These are phyloP conservation scores for Cyberlindnera americana DNA, from an alignment of 805 yeast species.

Conservation along the genomic window DNA sequence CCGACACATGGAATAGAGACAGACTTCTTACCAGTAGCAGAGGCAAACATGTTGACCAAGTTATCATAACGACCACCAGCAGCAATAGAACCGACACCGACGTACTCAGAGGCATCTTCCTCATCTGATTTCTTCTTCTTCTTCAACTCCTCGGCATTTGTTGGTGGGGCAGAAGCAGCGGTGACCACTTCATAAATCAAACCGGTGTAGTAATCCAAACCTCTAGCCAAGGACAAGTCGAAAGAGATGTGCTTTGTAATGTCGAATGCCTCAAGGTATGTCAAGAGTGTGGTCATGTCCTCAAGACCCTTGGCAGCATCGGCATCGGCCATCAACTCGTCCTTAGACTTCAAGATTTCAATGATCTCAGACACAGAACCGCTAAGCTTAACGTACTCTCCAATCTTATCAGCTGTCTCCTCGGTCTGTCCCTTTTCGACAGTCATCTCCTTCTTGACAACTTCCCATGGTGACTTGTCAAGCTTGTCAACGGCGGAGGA, in stretches of 20 bases:
- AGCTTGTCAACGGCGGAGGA: constrained; percentile 96
- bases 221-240: constrained; percentile 94
- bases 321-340: constrained; percentile 55
- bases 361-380: constrained; percentile 72
- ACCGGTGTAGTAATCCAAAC: constrained; percentile 96
- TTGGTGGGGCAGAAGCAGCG: constrained; percentile 93
- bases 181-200: constrained; percentile 96
- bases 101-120: constrained; percentile 94
- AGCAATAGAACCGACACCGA: constrained; percentile 97
- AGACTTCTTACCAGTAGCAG: constrained; percentile 73
- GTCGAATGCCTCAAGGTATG: constrained; percentile 80
- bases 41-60: constrained; percentile 92
- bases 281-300: constrained; percentile 74
- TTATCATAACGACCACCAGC: constrained; percentile 99
- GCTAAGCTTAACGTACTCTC: constrained; percentile 81
- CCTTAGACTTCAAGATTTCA: constrained; percentile 51
- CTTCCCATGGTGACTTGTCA: constrained; percentile 95
- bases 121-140: constrained; percentile 43
- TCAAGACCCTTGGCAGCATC: constrained; percentile 76
- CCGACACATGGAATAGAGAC: constrained; percentile 95
- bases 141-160: constrained; percentile 66
- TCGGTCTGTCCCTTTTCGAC: constrained; percentile 88
- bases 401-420: constrained; percentile 90
- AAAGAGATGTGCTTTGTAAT: constrained; percentile 67
- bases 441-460: constrained; percentile 85